Evolutionary conservation across 352 stramenopile genomes (phyloP).

Genomic region (Thraustochytrium striatum): DNA sequence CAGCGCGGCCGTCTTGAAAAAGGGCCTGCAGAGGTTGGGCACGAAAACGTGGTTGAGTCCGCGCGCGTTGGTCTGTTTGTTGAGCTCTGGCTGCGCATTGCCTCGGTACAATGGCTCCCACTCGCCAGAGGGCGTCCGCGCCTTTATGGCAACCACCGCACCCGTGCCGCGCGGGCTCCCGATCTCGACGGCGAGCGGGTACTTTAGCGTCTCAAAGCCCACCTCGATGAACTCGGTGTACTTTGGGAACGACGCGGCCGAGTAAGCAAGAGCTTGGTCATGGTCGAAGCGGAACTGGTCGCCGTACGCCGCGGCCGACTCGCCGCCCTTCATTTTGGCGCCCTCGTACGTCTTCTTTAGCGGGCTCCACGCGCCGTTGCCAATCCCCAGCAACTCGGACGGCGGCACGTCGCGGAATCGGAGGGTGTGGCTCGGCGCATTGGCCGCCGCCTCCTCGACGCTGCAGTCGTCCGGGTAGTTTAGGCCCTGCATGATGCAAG

Average conservation of each 20-base stretch:
- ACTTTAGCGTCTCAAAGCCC: not conserved
- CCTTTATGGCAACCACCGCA: not conserved
- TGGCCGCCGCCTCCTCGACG: too few species aligned
- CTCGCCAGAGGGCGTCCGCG: not conserved
- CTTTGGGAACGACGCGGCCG: not conserved
- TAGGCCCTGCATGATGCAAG: not conserved
- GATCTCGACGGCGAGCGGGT: not conserved
- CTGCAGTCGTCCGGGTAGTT: not conserved
- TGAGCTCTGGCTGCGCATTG: not conserved
- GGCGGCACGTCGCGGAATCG: too few species aligned
- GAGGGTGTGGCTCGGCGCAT: not conserved
- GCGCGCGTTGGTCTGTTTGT: not conserved
- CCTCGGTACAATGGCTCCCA: not conserved
- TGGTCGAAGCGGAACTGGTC: not conserved
- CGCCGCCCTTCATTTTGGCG: not conserved
- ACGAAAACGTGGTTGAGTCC: not conserved
- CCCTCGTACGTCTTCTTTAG: not conserved
- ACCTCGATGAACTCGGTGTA: slow-evolving; percentile 1
- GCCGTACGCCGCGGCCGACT: not conserved
- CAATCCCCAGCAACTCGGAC: too few species aligned
- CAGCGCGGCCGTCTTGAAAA: not conserved
- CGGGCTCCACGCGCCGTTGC: not conserved
- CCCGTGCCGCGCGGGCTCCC: not conserved
- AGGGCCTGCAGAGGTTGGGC: not conserved
- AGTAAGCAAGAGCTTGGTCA: not conserved